Percentiles rank a stretch among this genome's conserved stretches.
Conservation (phyloP, 176 grass and related monocot species). For the Saccharum spontaneum region DNA sequence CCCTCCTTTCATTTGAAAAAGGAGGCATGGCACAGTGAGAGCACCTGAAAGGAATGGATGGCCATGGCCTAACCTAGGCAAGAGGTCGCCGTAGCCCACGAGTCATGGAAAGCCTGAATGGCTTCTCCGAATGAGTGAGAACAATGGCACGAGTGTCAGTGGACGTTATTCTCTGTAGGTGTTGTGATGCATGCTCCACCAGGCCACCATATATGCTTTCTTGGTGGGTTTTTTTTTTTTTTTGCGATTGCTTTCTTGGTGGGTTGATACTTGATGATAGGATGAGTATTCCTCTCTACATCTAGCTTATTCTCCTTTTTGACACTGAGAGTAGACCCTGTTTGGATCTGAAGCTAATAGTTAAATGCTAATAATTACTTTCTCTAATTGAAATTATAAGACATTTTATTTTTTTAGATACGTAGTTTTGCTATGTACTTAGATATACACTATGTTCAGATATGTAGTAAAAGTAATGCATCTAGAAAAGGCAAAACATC, state of each 20-base stretch:
- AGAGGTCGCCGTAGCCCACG: neutral
- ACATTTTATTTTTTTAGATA: too few relatives aligned
- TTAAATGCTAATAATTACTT: too few relatives aligned
- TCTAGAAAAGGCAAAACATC: too few relatives aligned
- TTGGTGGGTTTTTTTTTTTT: neutral
- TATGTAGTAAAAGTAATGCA: too few relatives aligned
- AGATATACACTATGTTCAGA: too few relatives aligned
- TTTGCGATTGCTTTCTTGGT: slow-evolving; percentile 20
- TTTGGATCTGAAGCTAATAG: too few relatives aligned
- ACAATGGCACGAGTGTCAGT: neutral
- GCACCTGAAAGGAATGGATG: neutral
- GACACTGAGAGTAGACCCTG: neutral
- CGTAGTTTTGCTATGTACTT: too few relatives aligned
- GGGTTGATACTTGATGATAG: neutral
- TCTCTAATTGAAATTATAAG: too few relatives aligned
- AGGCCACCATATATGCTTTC: slow-evolving; percentile 19
- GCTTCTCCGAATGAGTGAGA: neutral
- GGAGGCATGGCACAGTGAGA: neutral
- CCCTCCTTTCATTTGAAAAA: neutral
- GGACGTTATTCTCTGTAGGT: slow-evolving; percentile 22
- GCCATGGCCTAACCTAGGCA: neutral
- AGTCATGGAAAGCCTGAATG: slow-evolving; percentile 34
- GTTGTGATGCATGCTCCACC: slow-evolving; percentile 14
- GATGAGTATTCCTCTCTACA: neutral
- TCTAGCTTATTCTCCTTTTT: neutral